phyloP scores from a whole-genome alignment of 441 rosid species.

The Erodium trifolium region DNA sequence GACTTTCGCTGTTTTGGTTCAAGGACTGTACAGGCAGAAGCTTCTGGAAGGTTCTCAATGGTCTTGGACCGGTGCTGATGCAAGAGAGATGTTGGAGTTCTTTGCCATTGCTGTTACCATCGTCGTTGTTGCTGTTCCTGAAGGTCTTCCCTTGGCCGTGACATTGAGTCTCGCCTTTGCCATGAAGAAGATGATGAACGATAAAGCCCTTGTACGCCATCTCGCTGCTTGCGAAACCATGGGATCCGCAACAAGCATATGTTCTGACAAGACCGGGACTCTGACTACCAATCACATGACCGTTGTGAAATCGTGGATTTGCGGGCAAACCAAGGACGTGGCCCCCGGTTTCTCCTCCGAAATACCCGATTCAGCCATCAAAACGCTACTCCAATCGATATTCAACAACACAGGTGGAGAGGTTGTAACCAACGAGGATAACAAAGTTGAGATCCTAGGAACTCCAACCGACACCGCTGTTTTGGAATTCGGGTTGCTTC shows the following conservation, averaged over 20 bases:
- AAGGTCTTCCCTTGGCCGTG: constrained; percentile 53
- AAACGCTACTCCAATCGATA: constrained; percentile 51
- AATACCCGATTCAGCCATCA: constrained; percentile 35
- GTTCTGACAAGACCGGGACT: constrained; percentile 54
- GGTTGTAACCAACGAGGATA: constrained; percentile 32
- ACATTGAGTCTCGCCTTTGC: constrained; percentile 55
- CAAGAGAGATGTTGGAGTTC: constrained; percentile 34
- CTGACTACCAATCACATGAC: constrained; percentile 51
- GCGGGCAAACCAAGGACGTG: constrained; percentile 44
- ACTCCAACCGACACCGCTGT: constrained; percentile 69
- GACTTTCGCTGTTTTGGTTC: constrained; percentile 49
- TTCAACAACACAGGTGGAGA: constrained; percentile 68
- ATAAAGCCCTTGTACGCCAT: constrained; percentile 51
- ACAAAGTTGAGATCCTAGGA: constrained; percentile 52
- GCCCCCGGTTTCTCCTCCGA: constrained; percentile 22
- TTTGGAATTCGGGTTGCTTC: constrained; percentile 49
- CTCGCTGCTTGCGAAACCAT: constrained; percentile 56
- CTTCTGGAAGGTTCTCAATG: constrained; percentile 34
- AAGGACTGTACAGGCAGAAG: constrained; percentile 35
- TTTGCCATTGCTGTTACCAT: constrained; percentile 51
- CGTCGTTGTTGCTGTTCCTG: constrained; percentile 56
- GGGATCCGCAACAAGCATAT: constrained; percentile 49
- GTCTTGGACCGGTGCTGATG: constrained; percentile 47
- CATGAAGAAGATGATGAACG: constrained; percentile 62
- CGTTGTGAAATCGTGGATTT: constrained; percentile 44